Percentiles rank a stretch among this genome's conserved stretches.
Evolutionary conservation across 2,329 filamentous ascomycete species (phyloP).

Genomic region (Whalleya microplaca): DNA sequence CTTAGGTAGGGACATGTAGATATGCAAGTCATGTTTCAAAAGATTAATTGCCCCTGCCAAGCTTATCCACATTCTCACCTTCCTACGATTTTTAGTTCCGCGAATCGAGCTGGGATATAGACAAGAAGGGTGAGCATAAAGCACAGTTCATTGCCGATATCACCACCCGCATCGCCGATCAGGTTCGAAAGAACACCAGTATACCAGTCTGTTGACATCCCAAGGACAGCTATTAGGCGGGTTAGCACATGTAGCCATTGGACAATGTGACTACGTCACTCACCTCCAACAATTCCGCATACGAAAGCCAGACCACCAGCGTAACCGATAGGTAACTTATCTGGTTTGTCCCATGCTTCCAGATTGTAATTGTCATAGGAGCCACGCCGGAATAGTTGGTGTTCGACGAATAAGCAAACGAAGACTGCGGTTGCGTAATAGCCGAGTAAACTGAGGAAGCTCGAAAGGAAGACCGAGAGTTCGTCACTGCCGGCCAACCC

Average conservation of each 20-base stretch:
- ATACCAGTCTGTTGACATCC: constrained; percentile 63
- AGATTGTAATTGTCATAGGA: constrained; percentile 49
- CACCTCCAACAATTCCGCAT: constrained; percentile 49
- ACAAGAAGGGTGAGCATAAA: constrained; percentile 52
- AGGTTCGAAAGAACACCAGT: constrained; percentile 48
- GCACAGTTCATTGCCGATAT: constrained; percentile 56
- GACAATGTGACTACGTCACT: constrained; percentile 1
- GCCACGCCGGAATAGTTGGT: constrained; percentile 50
- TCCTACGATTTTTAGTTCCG: constrained; percentile 52
- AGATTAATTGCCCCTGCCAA: constrained; percentile 9
- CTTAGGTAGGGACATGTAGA: constrained; percentile 9
- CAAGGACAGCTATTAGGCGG: constrained; percentile 45
- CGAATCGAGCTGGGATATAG: constrained; percentile 51
- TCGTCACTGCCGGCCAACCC: constrained; percentile 47
- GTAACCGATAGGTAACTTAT: constrained; percentile 46
- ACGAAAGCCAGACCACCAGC: constrained; percentile 48
- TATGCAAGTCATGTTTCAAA: constrained; percentile 6
- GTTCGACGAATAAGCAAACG: constrained; percentile 51
- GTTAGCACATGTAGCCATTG: constrained; percentile 5
- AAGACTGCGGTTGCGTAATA: constrained; percentile 56
- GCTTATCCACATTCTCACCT: constrained; percentile 32
- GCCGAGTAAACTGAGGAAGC: constrained; percentile 53
- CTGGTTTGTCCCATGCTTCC: constrained; percentile 50
- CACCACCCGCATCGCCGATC: constrained; percentile 49
- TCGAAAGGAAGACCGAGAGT: constrained; percentile 47